Percentiles rank a stretch among this genome's conserved stretches.
These are phyloP conservation scores for Puccinia polysora DNA, from an alignment of 1,284 basidiomycete genomes.

Conservation along the genomic window DNA sequence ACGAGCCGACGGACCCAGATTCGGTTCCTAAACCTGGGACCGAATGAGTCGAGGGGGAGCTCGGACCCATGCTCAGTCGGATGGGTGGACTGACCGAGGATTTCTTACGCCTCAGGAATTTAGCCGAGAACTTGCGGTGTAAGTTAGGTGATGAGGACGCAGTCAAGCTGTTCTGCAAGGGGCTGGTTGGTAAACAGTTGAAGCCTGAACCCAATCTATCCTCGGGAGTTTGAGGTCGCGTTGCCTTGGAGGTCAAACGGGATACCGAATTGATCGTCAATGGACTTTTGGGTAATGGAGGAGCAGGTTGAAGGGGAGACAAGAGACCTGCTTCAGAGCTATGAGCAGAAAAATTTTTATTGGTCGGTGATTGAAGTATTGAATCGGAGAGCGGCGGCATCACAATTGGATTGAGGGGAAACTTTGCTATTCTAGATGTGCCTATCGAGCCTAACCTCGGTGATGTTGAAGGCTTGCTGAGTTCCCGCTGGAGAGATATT, in stretches of 20 bases:
- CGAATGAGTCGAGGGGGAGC: not conserved
- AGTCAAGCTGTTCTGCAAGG: not conserved
- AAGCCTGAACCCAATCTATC: not conserved
- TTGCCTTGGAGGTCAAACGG: not conserved
- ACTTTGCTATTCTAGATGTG: too few relatives aligned
- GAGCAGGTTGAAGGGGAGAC: conserved; percentile 9
- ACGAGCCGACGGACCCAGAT: too few relatives aligned
- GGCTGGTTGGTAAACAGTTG: not conserved
- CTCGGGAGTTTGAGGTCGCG: not conserved
- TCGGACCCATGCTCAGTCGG: not conserved
- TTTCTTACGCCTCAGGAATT: conserved; percentile 26
- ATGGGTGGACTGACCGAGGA: not conserved
- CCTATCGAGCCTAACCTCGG: not conserved
- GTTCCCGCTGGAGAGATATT: not conserved
- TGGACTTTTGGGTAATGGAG: conserved; percentile 2
- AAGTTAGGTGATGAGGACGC: not conserved
- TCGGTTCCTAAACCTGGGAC: too few relatives aligned
- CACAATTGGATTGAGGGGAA: too few relatives aligned
- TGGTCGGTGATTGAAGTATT: conserved; percentile 1
- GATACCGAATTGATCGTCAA: not conserved
- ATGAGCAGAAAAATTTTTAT: conserved; percentile 2
- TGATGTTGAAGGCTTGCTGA: not conserved
- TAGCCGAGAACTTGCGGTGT: conserved; percentile 22
- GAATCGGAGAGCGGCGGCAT: not conserved
- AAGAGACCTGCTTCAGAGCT: conserved; percentile 4